phyloP scores from a whole-genome alignment of 1,284 basidiomycete genomes.

The Irpex rosettiformis region DNA sequence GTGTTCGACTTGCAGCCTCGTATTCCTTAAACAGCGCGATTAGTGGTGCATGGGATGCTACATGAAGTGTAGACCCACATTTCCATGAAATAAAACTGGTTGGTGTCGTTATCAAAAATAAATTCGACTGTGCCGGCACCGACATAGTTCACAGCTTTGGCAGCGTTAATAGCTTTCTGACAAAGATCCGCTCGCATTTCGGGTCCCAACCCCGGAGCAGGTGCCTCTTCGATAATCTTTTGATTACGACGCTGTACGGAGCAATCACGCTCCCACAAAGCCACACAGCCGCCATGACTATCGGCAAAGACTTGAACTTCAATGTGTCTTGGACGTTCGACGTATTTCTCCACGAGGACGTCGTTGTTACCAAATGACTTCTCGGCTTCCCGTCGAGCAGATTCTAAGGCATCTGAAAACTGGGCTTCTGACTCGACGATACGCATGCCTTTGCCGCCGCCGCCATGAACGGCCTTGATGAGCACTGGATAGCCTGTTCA shows the following conservation, averaged over 20 bases:
- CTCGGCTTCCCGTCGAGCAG: slow-evolving; percentile 83
- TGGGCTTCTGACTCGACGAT: slow-evolving; percentile 65
- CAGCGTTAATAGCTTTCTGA: slow-evolving; percentile 87
- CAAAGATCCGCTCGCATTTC: slow-evolving; percentile 80
- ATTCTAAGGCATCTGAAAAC: slow-evolving; percentile 76
- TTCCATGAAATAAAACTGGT: slow-evolving; percentile 91
- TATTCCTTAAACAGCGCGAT: slow-evolving; percentile 60
- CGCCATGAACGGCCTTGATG: slow-evolving; percentile 95
- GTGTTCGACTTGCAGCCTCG: slow-evolving; percentile 90
- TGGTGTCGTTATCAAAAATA: slow-evolving; percentile 87
- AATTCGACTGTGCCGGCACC: slow-evolving; percentile 94
- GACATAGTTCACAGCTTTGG: slow-evolving; percentile 86
- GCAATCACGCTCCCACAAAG: slow-evolving; percentile 92
- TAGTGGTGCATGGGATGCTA: neutral
- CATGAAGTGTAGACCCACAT: slow-evolving; percentile 50
- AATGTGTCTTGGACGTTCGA: slow-evolving; percentile 80
- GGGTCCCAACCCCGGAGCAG: slow-evolving; percentile 81
- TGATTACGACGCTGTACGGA: slow-evolving; percentile 93
- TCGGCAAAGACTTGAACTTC: slow-evolving; percentile 93
- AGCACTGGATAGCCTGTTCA: slow-evolving; percentile 84
- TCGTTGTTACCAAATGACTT: slow-evolving; percentile 87
- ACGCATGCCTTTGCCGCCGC: slow-evolving; percentile 97
- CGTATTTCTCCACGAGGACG: slow-evolving; percentile 86
- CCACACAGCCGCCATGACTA: slow-evolving; percentile 70
- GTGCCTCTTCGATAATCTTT: slow-evolving; percentile 95